A percentile compares a stretch with the other conserved stretches of the same genome.
Conservation (phyloP, 1,284 basidiomycete species). For the Malassezia equina region DNA sequence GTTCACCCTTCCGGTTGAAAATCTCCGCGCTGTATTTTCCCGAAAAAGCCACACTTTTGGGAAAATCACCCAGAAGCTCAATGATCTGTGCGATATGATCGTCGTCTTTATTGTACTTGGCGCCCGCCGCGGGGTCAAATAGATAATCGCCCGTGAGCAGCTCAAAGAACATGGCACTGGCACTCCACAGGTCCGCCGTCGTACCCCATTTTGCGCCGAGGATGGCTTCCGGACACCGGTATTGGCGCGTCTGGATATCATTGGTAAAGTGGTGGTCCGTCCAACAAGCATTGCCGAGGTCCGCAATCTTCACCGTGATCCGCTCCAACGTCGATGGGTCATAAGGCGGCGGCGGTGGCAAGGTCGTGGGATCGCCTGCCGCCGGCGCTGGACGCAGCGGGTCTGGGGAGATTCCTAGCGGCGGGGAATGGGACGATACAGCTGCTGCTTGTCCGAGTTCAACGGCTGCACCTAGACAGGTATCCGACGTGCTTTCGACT, state of each 20-base stretch:
- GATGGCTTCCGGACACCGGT: constrained; percentile 93
- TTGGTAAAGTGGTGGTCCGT: constrained; percentile 86
- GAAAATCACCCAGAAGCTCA: constrained; percentile 82
- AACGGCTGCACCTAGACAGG: background rate
- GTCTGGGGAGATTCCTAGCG: constrained; percentile 2
- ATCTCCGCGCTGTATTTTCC: constrained; percentile 93
- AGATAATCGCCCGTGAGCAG: constrained; percentile 74
- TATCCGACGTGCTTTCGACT: background rate
- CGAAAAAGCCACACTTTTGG: constrained; percentile 69
- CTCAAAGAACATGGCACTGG: constrained; percentile 80
- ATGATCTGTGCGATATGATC: constrained; percentile 98
- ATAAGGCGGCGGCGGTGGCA: constrained; percentile 55
- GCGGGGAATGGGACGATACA: background rate
- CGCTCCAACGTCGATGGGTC: constrained; percentile 60
- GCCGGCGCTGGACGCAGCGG: constrained; percentile 48
- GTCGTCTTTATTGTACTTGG: constrained; percentile 82
- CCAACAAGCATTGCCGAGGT: constrained; percentile 89
- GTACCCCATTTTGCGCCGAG: constrained; percentile 90
- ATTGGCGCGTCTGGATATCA: constrained; percentile 93
- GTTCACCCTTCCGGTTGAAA: constrained; percentile 87
- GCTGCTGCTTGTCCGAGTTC: background rate
- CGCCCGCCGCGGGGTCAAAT: constrained; percentile 74
- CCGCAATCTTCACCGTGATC: constrained; percentile 97
- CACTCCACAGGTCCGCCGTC: constrained; percentile 90
- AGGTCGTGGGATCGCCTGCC: constrained; percentile 54